phyloP scores from a whole-genome alignment of 2,329 filamentous ascomycete species.

The Fusarium hostae region DNA sequence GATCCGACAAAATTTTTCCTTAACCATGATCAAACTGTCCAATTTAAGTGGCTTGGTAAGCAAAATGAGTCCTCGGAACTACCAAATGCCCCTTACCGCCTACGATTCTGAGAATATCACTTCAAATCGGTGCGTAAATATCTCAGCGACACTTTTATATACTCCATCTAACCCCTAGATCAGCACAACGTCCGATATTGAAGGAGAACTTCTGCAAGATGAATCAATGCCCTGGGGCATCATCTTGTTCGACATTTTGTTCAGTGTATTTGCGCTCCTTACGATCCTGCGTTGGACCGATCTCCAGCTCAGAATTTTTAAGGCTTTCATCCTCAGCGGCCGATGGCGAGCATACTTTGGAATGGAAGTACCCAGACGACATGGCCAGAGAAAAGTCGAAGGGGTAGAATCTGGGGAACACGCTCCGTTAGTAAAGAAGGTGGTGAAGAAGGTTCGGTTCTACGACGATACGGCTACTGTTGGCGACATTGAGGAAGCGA shows the following conservation, averaged over 20 bases:
- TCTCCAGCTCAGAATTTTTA: not conserved
- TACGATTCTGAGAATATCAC: too few relatives aligned
- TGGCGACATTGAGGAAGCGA: not conserved
- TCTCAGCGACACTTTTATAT: not conserved
- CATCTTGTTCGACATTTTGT: not conserved
- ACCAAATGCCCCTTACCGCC: not conserved
- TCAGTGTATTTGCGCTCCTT: not conserved
- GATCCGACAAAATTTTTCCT: not conserved
- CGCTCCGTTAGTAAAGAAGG: not conserved
- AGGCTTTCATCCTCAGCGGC: not conserved
- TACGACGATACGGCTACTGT: not conserved
- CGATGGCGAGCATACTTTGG: not conserved
- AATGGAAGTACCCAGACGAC: too few relatives aligned
- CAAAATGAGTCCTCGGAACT: not conserved
- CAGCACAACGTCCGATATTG: not conserved
- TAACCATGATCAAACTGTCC: not conserved
- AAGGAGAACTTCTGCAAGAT: not conserved
- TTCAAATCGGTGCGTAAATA: not conserved
- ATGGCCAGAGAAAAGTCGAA: too few relatives aligned
- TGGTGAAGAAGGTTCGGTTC: slow-evolving; percentile 11
- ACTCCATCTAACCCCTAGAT: not conserved
- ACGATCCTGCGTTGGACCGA: slow-evolving; percentile 1
- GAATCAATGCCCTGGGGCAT: not conserved
- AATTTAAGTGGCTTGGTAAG: not conserved
- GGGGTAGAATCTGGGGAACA: not conserved